Evolutionary conservation across 148 eudicot genomes (phyloP).

Genomic region (Rhododendron simsii): DNA sequence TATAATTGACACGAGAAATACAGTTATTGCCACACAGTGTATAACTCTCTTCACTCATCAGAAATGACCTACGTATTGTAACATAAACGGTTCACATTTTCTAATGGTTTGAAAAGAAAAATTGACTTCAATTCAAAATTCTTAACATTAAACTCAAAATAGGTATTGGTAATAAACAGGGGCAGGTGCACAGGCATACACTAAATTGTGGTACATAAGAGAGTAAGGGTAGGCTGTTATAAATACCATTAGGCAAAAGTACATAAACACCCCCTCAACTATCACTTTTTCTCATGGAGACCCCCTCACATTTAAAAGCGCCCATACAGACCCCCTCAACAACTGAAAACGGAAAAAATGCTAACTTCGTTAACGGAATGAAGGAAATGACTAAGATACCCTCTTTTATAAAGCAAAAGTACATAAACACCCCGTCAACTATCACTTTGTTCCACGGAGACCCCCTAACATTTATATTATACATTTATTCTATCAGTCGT

Average conservation of each 20-base stretch:
- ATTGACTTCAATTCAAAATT: not conserved
- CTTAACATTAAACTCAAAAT: slow-evolving; percentile 4
- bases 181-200: not conserved
- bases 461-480: too few relatives aligned
- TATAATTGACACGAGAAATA: not conserved
- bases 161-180: not conserved
- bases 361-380: too few relatives aligned
- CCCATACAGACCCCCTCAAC: too few relatives aligned
- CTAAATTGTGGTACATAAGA: not conserved
- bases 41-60: not conserved
- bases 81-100: not conserved
- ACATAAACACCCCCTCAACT: too few relatives aligned
- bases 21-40: not conserved
- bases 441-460: too few relatives aligned
- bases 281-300: too few relatives aligned
- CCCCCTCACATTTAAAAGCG: too few relatives aligned
- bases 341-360: too few relatives aligned
- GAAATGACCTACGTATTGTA: not conserved
- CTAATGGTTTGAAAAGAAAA: not conserved
- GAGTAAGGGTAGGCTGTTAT: not conserved
- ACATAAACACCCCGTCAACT: too few relatives aligned
- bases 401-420: too few relatives aligned
- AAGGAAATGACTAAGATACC: too few relatives aligned
- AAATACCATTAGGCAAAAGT: not conserved
- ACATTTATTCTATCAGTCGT: too few relatives aligned